Conservation (phyloP, 78 protist genomes). For the Guillardia theta region DNA sequence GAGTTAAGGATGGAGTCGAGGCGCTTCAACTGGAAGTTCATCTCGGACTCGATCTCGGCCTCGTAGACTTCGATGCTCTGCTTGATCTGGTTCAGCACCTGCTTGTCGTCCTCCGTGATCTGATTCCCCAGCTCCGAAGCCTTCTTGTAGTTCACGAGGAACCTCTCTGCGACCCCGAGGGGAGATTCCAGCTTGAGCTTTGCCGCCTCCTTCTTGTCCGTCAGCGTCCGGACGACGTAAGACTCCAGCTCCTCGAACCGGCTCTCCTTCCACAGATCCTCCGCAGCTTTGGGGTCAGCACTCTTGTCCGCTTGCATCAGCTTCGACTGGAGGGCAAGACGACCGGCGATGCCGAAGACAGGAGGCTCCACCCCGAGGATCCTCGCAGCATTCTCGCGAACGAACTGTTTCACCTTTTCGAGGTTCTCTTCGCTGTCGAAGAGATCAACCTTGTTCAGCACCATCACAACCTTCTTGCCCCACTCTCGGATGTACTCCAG, state of each 20-base stretch:
- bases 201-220: not conserved
- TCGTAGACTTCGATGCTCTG: not conserved
- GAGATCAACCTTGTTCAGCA: conserved; percentile 14
- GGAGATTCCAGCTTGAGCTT: conserved; percentile 19
- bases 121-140: not conserved
- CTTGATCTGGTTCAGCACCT: not conserved
- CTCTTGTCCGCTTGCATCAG: not conserved
- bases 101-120: conserved; percentile 5
- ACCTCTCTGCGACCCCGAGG: conserved; percentile 17
- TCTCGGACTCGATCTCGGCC: too few species aligned
- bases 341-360: not conserved
- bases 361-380: not conserved
- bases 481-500: conserved; percentile 29
- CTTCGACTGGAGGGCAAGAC: not conserved
- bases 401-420: not conserved
- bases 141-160: not conserved
- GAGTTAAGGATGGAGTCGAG: not conserved
- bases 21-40: not conserved
- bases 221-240: not conserved
- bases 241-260: not conserved
- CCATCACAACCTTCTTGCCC: conserved; percentile 25
- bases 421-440: not conserved
- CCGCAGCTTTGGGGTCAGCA: too few species aligned
- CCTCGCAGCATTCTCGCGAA: not conserved
- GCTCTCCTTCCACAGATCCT: not conserved